A percentile compares a stretch with the other conserved stretches of the same genome.
Evolutionary conservation across 768 basidiomycete species (phyloP).

Genomic region (Mycena polygramma): DNA sequence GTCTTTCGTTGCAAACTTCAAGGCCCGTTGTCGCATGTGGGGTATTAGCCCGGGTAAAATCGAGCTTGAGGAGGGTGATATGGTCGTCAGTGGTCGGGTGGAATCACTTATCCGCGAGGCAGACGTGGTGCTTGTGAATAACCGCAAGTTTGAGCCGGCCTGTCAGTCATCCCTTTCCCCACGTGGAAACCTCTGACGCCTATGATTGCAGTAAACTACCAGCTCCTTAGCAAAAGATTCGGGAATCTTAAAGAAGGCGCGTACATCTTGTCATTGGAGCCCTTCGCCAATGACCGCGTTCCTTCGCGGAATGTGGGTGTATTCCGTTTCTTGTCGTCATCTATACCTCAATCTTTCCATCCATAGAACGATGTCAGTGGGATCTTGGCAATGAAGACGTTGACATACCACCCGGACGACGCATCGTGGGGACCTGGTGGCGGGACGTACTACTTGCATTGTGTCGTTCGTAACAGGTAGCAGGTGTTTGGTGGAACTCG

Average conservation of each 20-base stretch:
- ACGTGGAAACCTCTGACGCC: no score
- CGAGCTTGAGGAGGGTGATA: slow-evolving; percentile 88
- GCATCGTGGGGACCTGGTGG: slow-evolving; percentile 86
- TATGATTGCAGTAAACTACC: slow-evolving; percentile 66
- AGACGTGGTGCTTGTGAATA: slow-evolving; percentile 93
- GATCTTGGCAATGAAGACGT: slow-evolving; percentile 75
- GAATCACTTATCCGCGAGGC: slow-evolving; percentile 80
- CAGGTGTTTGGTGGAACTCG: no score
- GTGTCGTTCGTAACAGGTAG: slow-evolving; percentile 67
- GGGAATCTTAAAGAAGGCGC: slow-evolving; percentile 96
- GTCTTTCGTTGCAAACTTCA: slow-evolving; percentile 80
- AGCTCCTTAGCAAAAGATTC: slow-evolving; percentile 83
- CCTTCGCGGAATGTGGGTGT: slow-evolving; percentile 80
- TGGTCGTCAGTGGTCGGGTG: slow-evolving; percentile 77
- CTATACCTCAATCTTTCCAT: not conserved
- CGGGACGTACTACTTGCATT: slow-evolving; percentile 81
- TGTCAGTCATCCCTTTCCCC: no score
- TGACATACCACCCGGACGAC: slow-evolving; percentile 71
- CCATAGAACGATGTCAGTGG: slow-evolving; percentile 81
- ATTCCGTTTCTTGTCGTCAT: slow-evolving; percentile 39
- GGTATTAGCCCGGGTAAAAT: slow-evolving; percentile 82
- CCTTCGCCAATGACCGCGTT: slow-evolving; percentile 86
- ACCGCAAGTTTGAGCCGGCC: slow-evolving; percentile 82
- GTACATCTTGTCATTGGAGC: slow-evolving; percentile 87
- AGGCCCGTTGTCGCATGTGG: slow-evolving; percentile 90